These are phyloP conservation scores for Fusarium subtropicale DNA, from an alignment of 2,329 filamentous ascomycete genomes.

Conservation along the genomic window DNA sequence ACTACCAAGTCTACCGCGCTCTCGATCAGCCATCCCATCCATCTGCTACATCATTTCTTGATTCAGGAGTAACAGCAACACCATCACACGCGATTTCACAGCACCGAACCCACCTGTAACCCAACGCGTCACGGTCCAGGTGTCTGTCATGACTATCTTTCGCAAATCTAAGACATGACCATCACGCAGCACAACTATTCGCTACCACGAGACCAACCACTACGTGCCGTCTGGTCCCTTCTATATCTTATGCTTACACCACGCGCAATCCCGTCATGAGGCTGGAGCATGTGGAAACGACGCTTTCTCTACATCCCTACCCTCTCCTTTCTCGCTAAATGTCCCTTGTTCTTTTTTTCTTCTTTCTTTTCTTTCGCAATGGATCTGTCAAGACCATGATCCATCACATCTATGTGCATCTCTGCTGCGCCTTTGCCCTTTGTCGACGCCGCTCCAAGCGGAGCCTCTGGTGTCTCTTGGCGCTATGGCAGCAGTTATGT, in stretches of 20 bases:
- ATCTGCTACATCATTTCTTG: constrained; percentile 33
- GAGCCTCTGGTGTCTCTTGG: constrained; percentile 34
- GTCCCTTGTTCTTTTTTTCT: constrained; percentile 2
- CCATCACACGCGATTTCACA: constrained; percentile 29
- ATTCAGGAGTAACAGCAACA: constrained; percentile 29
- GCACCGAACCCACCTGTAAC: constrained; percentile 31
- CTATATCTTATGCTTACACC: constrained; percentile 33
- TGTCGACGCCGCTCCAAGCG: constrained; percentile 36
- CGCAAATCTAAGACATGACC: constrained; percentile 43
- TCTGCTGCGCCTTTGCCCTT: constrained; percentile 38
- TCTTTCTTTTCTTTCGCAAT: constrained; percentile 6
- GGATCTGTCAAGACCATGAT: constrained; percentile 32
- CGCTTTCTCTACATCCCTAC: constrained; percentile 8
- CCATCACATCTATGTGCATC: constrained; percentile 38
- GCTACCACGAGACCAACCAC: constrained; percentile 43
- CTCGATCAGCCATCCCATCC: constrained; percentile 42
- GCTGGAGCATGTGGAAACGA: constrained; percentile 29
- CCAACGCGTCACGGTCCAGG: constrained; percentile 31
- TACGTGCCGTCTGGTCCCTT: constrained; percentile 34
- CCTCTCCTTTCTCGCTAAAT: constrained; percentile 5
- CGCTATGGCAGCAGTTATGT: constrained; percentile 43
- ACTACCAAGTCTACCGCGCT: constrained; percentile 14
- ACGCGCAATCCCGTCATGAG: constrained; percentile 41
- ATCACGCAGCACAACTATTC: constrained; percentile 43
- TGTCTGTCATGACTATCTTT: constrained; percentile 35